Evolutionary conservation across 2,329 filamentous ascomycete genomes (phyloP).

Genomic region (Periglandula ipomoeae): DNA sequence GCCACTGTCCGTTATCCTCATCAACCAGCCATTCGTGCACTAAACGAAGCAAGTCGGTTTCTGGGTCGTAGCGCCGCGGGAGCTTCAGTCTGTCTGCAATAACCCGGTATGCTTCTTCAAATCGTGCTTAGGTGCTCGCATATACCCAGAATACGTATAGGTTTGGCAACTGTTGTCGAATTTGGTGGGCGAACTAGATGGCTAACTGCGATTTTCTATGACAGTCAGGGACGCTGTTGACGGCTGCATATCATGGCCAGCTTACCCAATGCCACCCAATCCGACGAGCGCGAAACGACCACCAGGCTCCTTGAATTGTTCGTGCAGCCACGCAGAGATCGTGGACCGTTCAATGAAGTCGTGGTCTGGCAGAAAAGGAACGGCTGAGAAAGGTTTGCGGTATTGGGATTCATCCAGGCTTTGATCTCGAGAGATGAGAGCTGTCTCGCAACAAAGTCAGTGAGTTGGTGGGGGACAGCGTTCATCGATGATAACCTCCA

Average conservation of each 20-base stretch:
- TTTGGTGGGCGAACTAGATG: not conserved
- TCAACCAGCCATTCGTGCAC: slow-evolving; percentile 20
- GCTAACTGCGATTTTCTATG: not conserved
- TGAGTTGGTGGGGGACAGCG: no score
- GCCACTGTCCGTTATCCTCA: slow-evolving; percentile 12
- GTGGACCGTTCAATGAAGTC: not conserved
- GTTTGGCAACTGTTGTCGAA: not conserved
- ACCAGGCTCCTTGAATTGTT: not conserved
- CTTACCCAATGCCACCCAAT: not conserved
- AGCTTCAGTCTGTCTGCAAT: not conserved
- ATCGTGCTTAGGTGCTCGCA: not conserved
- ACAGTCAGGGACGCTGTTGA: no score
- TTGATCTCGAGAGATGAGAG: no score
- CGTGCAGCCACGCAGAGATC: not conserved
- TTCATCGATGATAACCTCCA: no score
- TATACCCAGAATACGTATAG: not conserved
- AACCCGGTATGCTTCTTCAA: not conserved
- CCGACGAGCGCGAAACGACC: not conserved
- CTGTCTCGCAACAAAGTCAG: no score
- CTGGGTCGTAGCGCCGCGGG: slow-evolving; percentile 14
- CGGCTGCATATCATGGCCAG: no score
- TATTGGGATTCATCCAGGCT: no score
- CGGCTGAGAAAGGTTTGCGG: not conserved
- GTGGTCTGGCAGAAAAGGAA: not conserved
- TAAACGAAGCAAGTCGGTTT: slow-evolving; percentile 14